Conservation (phyloP, 164 flowering plant species). For the Chloranthus sessilifolius region DNA sequence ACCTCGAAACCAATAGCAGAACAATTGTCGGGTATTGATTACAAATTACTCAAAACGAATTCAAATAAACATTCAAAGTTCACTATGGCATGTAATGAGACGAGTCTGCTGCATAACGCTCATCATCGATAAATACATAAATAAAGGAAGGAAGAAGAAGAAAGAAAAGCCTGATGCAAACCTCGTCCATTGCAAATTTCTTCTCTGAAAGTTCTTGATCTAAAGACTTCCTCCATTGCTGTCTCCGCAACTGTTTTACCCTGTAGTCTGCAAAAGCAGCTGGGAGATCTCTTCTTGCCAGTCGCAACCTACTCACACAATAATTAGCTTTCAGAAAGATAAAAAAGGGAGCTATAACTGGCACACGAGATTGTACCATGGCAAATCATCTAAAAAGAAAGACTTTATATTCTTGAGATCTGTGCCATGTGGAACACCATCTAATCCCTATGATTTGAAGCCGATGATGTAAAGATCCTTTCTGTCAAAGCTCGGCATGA, state of each 20-base stretch:
- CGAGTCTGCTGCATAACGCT: background rate
- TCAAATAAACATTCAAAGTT: too few species aligned
- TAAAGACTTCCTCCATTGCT: conserved; percentile 32
- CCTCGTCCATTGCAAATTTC: conserved; percentile 29
- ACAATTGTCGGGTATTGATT: too few species aligned
- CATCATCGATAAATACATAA: background rate
- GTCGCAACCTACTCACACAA: conserved; percentile 42
- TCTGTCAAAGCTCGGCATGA: too few species aligned
- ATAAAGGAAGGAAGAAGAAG: background rate
- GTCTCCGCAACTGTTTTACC: conserved; percentile 27
- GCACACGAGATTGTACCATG: too few species aligned
- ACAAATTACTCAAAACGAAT: too few species aligned
- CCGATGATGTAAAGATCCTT: too few species aligned
- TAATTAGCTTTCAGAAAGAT: background rate
- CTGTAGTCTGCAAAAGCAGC: conserved; percentile 48
- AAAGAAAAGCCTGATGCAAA: conserved; percentile 12
- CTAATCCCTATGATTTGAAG: too few species aligned
- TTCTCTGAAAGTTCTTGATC: conserved; percentile 41
- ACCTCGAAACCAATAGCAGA: too few species aligned
- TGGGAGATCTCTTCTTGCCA: conserved; percentile 57
- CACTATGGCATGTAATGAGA: background rate
- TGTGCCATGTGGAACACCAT: too few species aligned
- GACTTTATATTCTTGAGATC: too few species aligned
- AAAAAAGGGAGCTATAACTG: too few species aligned
- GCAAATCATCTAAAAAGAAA: too few species aligned